Base-by-base conservation (phyloP, 768 basidiomycete species). In the Termitomyces sp. region DNA sequence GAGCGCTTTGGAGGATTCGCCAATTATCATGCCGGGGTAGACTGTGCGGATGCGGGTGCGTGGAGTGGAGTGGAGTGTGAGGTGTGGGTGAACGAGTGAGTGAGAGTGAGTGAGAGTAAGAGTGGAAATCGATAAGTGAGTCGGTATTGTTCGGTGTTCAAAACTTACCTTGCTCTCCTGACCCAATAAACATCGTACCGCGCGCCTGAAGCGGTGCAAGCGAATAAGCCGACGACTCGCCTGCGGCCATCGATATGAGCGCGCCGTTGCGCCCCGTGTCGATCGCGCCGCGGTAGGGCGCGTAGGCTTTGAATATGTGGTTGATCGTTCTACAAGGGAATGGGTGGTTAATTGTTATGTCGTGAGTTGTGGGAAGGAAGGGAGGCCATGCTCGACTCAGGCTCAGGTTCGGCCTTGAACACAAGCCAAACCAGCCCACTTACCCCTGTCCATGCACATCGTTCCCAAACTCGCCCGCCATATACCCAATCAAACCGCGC, bases 1-100 rank as follows among this genome's bases (percentile, higher is more conserved):
- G 19, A 74, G 70, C 3, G 74, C 50, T 64, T 78, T 78, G 14
- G 73, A 74, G 15, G 75, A 74, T 68, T 79, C 78, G 53, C 78
- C 78, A 51, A 80, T 75, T 41, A 80, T 75, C 78, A 80, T 78
- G 14, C 78, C 78, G 2, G 77, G 73, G 63, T 80, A 80, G 23
- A 80, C 78, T 77, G 54, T 19, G 23, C 40, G 15, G 17, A 41
- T 1, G 31, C 10, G n/a, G n/a, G n/a, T n/a, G 9, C 31, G 31
- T 10, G 51, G 10, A 35, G 8, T 44, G 19, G 45, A 23, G 23
- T 23, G 23, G 23, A 23, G 23, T 23, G 23, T 23, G 23, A 23
- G 23, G 23, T 23, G 23, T 23, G 23, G 15, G n/a, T 53, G 11
- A 28, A n/a, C 21, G 33, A 50, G 38, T 41, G 35, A 37, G 35